These are phyloP conservation scores for Boletus reticuloceps DNA, from an alignment of 768 basidiomycete species.

Conservation along the genomic window DNA sequence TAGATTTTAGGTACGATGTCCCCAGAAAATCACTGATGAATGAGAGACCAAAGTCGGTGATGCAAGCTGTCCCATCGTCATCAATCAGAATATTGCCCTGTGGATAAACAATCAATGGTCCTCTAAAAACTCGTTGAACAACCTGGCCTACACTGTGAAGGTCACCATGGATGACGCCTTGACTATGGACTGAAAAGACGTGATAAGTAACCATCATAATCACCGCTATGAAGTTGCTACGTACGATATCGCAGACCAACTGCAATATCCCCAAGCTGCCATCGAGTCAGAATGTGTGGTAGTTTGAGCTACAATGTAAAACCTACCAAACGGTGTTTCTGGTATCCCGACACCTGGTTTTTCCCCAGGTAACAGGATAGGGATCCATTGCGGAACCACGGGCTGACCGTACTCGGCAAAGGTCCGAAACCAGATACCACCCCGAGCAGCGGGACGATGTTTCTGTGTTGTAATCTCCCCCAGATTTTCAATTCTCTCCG, in stretches of 20 bases:
- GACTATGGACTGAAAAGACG: constrained; percentile 17
- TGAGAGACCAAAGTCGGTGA: constrained; percentile 49
- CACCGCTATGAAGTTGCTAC: not conserved
- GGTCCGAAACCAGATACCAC: constrained; percentile 30
- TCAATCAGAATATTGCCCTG: constrained; percentile 45
- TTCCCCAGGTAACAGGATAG: constrained; percentile 20
- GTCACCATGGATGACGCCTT: constrained; percentile 33
- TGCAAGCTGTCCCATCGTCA: constrained; percentile 37
- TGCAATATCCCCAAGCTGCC: constrained; percentile 21
- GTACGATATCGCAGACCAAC: constrained; percentile 23
- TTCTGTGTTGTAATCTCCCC: constrained; percentile 14
- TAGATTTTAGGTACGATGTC: constrained; percentile 33
- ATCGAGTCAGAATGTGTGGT: not conserved
- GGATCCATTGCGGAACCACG: constrained; percentile 30
- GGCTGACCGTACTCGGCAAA: constrained; percentile 31
- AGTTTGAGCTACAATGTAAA: not conserved
- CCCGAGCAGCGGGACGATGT: constrained; percentile 33
- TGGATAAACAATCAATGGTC: not conserved
- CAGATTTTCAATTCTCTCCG: constrained; percentile 28
- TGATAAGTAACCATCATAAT: not conserved
- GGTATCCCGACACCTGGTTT: not conserved
- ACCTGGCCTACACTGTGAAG: constrained; percentile 31
- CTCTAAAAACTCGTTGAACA: not conserved
- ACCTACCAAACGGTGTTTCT: constrained; percentile 15
- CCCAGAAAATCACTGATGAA: constrained; percentile 24